A percentile compares a stretch with the other conserved stretches of the same genome.
phyloP scores from a whole-genome alignment of 2,329 filamentous ascomycete genomes.

The Ophiosphaerella korrae region DNA sequence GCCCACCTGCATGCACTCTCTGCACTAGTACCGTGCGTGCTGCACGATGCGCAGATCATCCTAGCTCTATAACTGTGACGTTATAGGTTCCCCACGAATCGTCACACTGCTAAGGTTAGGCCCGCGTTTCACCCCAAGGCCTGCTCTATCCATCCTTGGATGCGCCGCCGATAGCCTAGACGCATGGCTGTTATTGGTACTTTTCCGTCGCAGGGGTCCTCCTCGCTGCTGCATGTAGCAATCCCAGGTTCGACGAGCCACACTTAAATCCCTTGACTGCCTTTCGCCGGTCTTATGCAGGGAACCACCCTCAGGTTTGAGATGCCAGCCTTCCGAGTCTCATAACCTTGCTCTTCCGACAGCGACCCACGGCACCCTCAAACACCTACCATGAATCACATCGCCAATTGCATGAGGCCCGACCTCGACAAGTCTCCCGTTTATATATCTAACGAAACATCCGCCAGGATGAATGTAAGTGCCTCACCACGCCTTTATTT shows the following conservation, averaged over 20 bases:
- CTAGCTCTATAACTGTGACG: slow-evolving; percentile 26
- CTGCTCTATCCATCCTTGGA: slow-evolving; percentile 37
- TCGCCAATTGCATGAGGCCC: slow-evolving; percentile 50
- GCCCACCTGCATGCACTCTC: slow-evolving; percentile 6
- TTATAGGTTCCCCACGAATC: slow-evolving; percentile 47
- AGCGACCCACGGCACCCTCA: slow-evolving; percentile 44
- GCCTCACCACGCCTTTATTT: slow-evolving; percentile 9
- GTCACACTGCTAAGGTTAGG: slow-evolving; percentile 46
- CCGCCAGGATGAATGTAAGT: slow-evolving; percentile 41
- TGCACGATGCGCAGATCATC: slow-evolving; percentile 36
- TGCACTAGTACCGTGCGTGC: slow-evolving; percentile 21
- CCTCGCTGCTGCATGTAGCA: slow-evolving; percentile 43
- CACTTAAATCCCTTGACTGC: slow-evolving; percentile 44
- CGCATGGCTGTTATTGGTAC: slow-evolving; percentile 40
- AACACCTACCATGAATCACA: slow-evolving; percentile 50
- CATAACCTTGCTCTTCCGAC: slow-evolving; percentile 46
- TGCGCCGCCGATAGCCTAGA: slow-evolving; percentile 45
- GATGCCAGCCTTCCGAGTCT: slow-evolving; percentile 47
- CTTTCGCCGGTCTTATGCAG: slow-evolving; percentile 45
- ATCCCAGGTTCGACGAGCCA: slow-evolving; percentile 43
- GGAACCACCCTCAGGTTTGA: slow-evolving; percentile 48
- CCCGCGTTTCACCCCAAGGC: slow-evolving; percentile 45
- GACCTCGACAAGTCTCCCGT: slow-evolving; percentile 38
- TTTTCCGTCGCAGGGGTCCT: slow-evolving; percentile 33
- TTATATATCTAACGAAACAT: slow-evolving; percentile 48